Evolutionary conservation across 768 basidiomycete species (phyloP).

Genomic region (Leccinum boreale): DNA sequence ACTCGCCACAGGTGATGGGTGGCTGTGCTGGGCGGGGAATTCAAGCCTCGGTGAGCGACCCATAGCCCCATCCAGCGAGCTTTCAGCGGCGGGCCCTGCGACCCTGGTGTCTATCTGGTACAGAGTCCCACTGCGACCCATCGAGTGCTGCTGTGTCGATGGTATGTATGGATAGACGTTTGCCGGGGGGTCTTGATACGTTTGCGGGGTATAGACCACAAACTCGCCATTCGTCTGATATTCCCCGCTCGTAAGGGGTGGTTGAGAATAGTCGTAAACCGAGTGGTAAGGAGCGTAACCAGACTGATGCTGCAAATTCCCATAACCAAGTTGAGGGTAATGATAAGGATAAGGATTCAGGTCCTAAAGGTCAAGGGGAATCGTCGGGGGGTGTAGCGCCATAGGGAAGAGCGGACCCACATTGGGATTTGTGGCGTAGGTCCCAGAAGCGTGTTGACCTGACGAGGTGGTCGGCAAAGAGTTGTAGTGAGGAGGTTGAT

Average conservation of each 20-base stretch:
- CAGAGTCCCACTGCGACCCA: background rate
- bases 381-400: background rate
- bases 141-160: background rate
- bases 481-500: background rate
- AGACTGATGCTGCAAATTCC: background rate
- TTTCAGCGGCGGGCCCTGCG: background rate
- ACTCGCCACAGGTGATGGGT: slow-evolving; percentile 16
- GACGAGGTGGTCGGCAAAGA: background rate
- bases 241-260: background rate
- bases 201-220: background rate
- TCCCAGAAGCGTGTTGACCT: background rate
- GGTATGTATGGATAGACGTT: background rate
- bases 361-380: slow-evolving; percentile 4
- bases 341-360: background rate
- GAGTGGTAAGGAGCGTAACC: background rate
- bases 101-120: background rate
- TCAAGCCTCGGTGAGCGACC: slow-evolving; percentile 8
- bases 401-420: slow-evolving; percentile 1
- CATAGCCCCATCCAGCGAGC: background rate
- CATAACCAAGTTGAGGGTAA: background rate
- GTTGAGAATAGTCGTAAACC: background rate
- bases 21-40: slow-evolving; percentile 17
- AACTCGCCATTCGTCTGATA: background rate
- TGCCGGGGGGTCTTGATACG: background rate
- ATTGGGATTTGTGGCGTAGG: slow-evolving; percentile 3